Evolutionary conservation across 768 basidiomycete genomes (phyloP), one percentile per base, ranked within the genome.

Genomic region (Megacollybia marginata): DNA sequence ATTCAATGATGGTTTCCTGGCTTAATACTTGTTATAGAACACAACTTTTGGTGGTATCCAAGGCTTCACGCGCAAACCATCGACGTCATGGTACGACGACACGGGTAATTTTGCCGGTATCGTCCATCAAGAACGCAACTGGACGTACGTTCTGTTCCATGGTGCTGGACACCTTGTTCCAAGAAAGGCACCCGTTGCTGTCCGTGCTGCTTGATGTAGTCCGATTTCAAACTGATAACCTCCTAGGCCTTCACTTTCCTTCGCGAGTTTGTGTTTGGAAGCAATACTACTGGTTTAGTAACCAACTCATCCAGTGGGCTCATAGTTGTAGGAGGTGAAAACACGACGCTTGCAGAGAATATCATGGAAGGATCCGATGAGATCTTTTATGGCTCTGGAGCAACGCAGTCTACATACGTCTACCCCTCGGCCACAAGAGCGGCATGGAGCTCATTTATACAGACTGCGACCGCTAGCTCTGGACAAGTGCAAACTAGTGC

Each of bases 31-130:
- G 15, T 8, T 5, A 0, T 46, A 87, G 82, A 89, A 89, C 56
- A 86, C 85, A 20, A 87, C 87, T 0, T 89, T 88, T 54, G 85
- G 84, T 20, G 86, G 84, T 6, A 80, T 82, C 40, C 83, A 79
- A 63, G 87, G 87, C 4, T 89, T 89, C 61, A 80, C 82, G 4
- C 70, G 77, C 44, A 71, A 74, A 50, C 87, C 87, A 0, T 74
- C 80, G 2, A 88, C 87, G 0, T 75, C 80, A 0, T 88, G 85
- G 83, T 66, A 64, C 48, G 78, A 80, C 46, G 82, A 85, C 47
- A 57, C 62, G 2, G 78, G 79, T 11, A 66, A 78, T 48, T 73
- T 79, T 48, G 83, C 78, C 0, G 87, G 86, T 0, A 80, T 86
- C 32, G 72, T 88, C 15, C 84, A 85, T 57, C 85, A 86, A 62